Conservation (phyloP, 2,329 filamentous ascomycete species). For the Apiospora koreana region DNA sequence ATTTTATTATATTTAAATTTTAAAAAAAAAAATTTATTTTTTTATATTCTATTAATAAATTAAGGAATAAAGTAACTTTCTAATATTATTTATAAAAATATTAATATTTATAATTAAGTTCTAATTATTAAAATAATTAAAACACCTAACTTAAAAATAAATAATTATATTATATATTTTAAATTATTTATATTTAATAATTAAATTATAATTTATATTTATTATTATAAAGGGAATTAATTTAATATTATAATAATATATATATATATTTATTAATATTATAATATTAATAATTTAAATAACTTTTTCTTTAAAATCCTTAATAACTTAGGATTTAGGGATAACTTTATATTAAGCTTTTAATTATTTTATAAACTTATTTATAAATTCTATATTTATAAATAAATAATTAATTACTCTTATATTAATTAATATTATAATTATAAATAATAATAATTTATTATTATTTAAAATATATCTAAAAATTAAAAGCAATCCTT, state of each 20-base stretch:
- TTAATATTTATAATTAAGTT: constrained; percentile 10
- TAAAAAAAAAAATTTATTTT: not conserved
- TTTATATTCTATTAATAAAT: not conserved
- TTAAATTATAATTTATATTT: constrained; percentile 9
- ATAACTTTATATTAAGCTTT: not conserved
- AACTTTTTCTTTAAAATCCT: constrained; percentile 10
- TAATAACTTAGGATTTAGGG: not conserved
- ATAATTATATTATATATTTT: not conserved
- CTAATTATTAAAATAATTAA: not conserved
- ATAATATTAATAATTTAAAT: constrained; percentile 11
- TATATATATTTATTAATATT: constrained; percentile 12
- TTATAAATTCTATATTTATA: constrained; percentile 10
- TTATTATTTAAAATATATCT: not conserved
- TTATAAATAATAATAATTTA: not conserved
- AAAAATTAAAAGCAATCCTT: not conserved
- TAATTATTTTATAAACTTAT: constrained; percentile 9
- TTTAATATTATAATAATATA: constrained; percentile 4
- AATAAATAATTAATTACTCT: too few relatives aligned
- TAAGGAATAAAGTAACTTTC: not conserved
- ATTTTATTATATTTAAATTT: not conserved
- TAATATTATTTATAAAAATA: not conserved
- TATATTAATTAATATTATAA: not conserved
- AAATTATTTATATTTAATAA: not conserved
- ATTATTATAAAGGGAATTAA: not conserved
- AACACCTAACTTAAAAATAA: not conserved